Evolutionary conservation across 2,329 filamentous ascomycete species (phyloP), one percentile per base, ranked within the genome.

Genomic region (Epichloe coenophiala): DNA sequence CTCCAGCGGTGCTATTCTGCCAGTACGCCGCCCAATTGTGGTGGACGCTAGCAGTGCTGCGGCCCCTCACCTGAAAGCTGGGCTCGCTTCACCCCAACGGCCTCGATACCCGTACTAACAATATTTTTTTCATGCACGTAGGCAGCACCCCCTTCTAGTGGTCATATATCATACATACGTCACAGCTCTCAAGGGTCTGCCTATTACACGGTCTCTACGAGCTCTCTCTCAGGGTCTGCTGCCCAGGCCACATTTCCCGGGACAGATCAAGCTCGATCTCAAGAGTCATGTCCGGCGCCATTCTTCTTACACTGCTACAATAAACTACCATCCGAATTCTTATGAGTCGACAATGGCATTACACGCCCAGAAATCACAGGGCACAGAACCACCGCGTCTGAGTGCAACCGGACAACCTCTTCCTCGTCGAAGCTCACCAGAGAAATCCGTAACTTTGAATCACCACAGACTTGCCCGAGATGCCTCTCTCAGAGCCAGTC

Each of bases 381-480:
- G 53, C 53, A 58, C 53, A 41, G 61, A 59, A 47, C 59, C 59
- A 15, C 55, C 57, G 17, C 52, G 59, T 15, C 53, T 56, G 46
- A 56, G 62, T 51, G 41, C 58, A 37, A 63, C 59, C 5, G 67
- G 68, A 13, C 70, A 73, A 40, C 67, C 68, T 37, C 61, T 73
- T 13, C 71, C 72, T 6, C 67, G 74, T 48, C 65, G 74, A 54
- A 60, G 66, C 2, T 68, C 68, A 4, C 69, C 72, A 12, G 66
- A 67, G 41, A 68, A 70, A 33, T 77, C 75, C 4, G 63, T 75
- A 3, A 76, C 75, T 0, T 58, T 77, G 1, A 66, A 62, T 11
- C 63, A 76, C 50, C 73, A 77, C 54, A 68, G 68, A 42, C 54
- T 73, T 15, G 67, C 69, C 8, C 68, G 67, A 37, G 70, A 76